These are phyloP conservation scores for Asterochloris erici DNA, from an alignment of 139 green algal species.

Conservation along the genomic window DNA sequence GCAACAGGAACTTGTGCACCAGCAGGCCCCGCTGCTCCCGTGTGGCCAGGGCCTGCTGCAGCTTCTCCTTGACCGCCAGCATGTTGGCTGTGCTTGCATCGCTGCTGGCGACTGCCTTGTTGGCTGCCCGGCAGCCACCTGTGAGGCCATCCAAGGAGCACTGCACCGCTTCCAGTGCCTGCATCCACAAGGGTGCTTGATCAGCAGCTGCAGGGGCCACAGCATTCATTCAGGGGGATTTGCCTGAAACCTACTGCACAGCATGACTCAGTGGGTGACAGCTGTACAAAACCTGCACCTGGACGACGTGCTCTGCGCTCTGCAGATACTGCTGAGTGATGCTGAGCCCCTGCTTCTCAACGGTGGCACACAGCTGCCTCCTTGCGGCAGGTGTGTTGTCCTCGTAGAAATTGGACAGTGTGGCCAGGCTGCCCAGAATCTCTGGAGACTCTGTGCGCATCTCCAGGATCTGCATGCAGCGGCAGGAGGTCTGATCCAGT, in stretches of 20 bases:
- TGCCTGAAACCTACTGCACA: background rate
- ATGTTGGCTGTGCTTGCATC: constrained; percentile 40
- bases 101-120: constrained; percentile 29
- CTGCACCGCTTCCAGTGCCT: constrained; percentile 82
- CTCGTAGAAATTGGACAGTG: constrained; percentile 73
- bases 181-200: constrained; percentile 2
- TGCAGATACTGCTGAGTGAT: constrained; percentile 78
- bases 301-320: constrained; percentile 61
- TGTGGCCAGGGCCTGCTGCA: constrained; percentile 50
- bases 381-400: constrained; percentile 66
- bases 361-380: constrained; percentile 56
- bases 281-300: constrained; percentile 30
- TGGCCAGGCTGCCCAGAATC: constrained; percentile 63
- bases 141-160: constrained; percentile 65
- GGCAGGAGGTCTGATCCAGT: background rate
- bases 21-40: constrained; percentile 56
- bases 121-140: constrained; percentile 57
- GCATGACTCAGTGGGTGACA: background rate
- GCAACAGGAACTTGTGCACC: constrained; percentile 81
- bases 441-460: constrained; percentile 83
- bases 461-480: constrained; percentile 69
- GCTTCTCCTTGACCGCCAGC: constrained; percentile 53
- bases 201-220: background rate
- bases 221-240: background rate
- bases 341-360: constrained; percentile 70